phyloP scores from a whole-genome alignment of 805 yeast species.

The Metschnikowia noctiluminum region DNA sequence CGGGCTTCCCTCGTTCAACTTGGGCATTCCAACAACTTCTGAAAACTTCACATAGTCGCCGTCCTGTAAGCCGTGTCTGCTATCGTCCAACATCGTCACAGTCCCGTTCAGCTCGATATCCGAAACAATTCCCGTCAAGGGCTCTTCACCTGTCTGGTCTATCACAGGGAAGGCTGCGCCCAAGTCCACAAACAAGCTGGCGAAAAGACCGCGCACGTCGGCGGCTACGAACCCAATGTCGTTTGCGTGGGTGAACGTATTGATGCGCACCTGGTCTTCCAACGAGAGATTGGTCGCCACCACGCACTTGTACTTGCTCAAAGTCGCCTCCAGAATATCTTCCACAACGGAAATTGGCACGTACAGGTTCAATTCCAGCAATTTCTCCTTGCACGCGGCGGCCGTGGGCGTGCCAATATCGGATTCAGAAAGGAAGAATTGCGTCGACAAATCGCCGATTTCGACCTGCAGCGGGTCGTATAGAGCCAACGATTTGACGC shows the following conservation, averaged over 20 bases:
- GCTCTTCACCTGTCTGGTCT: conserved; percentile 93
- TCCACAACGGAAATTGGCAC: conserved; percentile 76
- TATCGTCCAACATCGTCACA: conserved; percentile 89
- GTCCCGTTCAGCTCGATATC: conserved; percentile 86
- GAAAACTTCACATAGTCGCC: conserved; percentile 85
- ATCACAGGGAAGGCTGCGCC: conserved; percentile 77
- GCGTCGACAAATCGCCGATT: conserved; percentile 78
- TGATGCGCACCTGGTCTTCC: conserved; percentile 72
- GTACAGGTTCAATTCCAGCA: conserved; percentile 83
- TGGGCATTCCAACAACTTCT: conserved; percentile 78
- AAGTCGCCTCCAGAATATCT: conserved; percentile 50
- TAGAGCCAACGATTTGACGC: conserved; percentile 85
- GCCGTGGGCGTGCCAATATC: conserved; percentile 85
- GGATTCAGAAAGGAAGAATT: conserved; percentile 68
- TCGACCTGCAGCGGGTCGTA: conserved; percentile 75
- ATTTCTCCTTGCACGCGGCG: conserved; percentile 56
- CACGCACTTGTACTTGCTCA: conserved; percentile 66
- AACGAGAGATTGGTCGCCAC: conserved; percentile 77
- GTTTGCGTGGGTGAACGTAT: conserved; percentile 68
- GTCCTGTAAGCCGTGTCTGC: conserved; percentile 90
- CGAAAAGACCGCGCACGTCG: conserved; percentile 84
- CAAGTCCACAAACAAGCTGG: conserved; percentile 84
- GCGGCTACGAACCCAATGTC: conserved; percentile 79
- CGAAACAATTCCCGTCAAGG: conserved; percentile 78
- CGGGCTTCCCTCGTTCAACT: conserved; percentile 69